A percentile compares a stretch with the other conserved stretches of the same genome.
Conservation (phyloP, 208 protist genomes). For the Trypanosoma caninum region DNA sequence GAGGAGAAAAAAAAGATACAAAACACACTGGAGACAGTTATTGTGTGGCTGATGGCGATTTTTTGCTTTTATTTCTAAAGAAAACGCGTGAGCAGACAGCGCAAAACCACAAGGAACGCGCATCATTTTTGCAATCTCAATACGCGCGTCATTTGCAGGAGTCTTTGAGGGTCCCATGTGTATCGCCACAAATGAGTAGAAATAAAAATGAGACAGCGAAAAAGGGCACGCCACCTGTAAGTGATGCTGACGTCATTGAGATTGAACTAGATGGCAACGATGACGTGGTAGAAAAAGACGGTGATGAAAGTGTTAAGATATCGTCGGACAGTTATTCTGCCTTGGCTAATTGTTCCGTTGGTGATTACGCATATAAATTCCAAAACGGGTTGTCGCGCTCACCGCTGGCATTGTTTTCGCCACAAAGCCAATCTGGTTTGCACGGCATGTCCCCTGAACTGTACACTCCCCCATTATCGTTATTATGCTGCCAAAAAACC, state of each 20-base stretch:
- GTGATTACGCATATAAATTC: too few relatives aligned
- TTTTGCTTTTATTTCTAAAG: slow-evolving; percentile 11
- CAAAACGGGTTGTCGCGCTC: neutral
- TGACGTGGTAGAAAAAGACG: neutral
- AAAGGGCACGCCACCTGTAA: neutral
- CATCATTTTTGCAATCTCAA: slow-evolving; percentile 11
- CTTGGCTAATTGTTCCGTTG: neutral
- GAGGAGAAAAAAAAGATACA: neutral
- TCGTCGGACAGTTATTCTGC: neutral
- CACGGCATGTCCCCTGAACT: slow-evolving; percentile 13
- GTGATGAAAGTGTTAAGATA: neutral
- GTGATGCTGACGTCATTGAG: slow-evolving; percentile 10
- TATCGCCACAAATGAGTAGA: neutral
- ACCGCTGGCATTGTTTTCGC: neutral
- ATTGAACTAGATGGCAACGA: slow-evolving; percentile 20
- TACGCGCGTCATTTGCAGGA: slow-evolving; percentile 3
- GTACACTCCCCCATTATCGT: neutral
- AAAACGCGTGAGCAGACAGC: slow-evolving; percentile 6
- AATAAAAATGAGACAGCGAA: neutral
- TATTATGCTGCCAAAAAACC: neutral
- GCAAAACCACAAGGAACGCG: neutral
- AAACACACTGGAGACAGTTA: too few relatives aligned
- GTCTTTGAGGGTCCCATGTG: neutral
- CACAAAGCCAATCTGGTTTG: slow-evolving; percentile 9
- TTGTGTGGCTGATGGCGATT: neutral